These are phyloP conservation scores for Phellopilus nigrolimitatus DNA, from an alignment of 1,284 basidiomycete species.

Conservation along the genomic window DNA sequence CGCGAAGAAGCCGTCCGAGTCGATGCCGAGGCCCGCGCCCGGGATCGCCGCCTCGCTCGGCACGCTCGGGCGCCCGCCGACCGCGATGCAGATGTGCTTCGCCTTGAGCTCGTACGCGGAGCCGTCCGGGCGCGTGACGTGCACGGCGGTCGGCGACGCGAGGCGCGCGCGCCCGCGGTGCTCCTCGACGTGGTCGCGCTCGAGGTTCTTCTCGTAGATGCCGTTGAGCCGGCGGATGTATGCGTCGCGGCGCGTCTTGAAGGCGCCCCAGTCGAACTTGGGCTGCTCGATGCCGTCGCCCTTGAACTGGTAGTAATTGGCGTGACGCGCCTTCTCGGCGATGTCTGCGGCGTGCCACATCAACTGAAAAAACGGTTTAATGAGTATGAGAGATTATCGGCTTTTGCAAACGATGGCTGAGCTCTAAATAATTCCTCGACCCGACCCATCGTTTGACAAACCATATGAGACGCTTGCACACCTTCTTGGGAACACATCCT, in stretches of 20 bases:
- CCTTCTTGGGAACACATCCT: conserved; percentile 90
- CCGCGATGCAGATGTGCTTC: conserved; percentile 80
- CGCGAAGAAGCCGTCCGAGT: conserved; percentile 96
- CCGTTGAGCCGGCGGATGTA: conserved; percentile 90
- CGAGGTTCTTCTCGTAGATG: conserved; percentile 89
- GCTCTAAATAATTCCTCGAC: not conserved
- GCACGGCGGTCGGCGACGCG: conserved; percentile 57
- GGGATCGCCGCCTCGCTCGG: conserved; percentile 82
- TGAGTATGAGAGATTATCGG: conserved; percentile 9
- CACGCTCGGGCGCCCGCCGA: conserved; percentile 80
- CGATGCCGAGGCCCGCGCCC: conserved; percentile 85
- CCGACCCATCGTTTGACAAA: not conserved
- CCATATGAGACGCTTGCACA: conserved; percentile 24
- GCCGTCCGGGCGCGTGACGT: conserved; percentile 64
- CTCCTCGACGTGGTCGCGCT: conserved; percentile 86
- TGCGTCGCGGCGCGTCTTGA: conserved; percentile 93
- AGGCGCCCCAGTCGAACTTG: conserved; percentile 84
- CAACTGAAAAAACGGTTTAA: conserved; percentile 49
- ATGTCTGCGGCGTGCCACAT: conserved; percentile 99
- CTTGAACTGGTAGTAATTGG: conserved; percentile 75
- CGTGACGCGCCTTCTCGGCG: conserved; percentile 76
- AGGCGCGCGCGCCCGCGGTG: conserved; percentile 80
- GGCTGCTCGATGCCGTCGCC: conserved; percentile 41
- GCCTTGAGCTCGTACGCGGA: conserved; percentile 64
- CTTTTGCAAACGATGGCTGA: too few relatives aligned